Base-by-base conservation (phyloP, 2,329 filamentous ascomycete genomes). In the Purpureocillium lavendulum region DNA sequence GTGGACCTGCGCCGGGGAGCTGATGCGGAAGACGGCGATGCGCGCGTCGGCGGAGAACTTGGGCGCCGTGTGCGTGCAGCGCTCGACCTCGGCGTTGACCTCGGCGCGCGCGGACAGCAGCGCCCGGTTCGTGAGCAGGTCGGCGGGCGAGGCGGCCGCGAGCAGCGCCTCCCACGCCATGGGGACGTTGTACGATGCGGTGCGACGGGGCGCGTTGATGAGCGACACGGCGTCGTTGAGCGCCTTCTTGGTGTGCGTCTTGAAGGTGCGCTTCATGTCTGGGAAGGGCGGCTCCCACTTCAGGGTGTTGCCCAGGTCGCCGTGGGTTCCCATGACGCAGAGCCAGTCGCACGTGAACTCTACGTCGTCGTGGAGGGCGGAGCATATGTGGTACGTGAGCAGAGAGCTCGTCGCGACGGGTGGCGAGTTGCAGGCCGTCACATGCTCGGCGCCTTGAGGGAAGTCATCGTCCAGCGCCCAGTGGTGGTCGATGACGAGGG, bases 271-370 rank as follows among this genome's bases (percentile, higher is more conserved):
- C 14, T 62, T 66, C 77, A 84, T 82, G 44, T 82, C 74, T 2
- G 80, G 80, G 45, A 84, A 83, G 0, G 80, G 80, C 0, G 70
- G 67, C 16, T 74, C 61, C 80, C 80, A 84, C 52, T 82, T 83
- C 13, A 83, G 45, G 0, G 70, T 70, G 30, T 73, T 81, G 12
- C 80, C 80, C 1, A 84, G 63, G 45, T 84, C 80, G 3, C 79
- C 80, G 45, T 82, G 76, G 0, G 80, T 83, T 8, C 81, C 81
- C 45, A 83, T 68, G 3, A 70, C 69, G 39, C 77, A 80, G 1
- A 84, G 64, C 72, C 80, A 84, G 30, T 69, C 73, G 47, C 75
- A 79, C 5, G 61, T 56, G 2, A 55, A 50, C 4, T 54, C 49
- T 1, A 83, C 67, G 2, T 65, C 59, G 1, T 66, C 60, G 47